A percentile compares a stretch with the other conserved stretches of the same genome.
Evolutionary conservation across 1,284 basidiomycete species (phyloP).

Genomic region (Vanrija sp.): DNA sequence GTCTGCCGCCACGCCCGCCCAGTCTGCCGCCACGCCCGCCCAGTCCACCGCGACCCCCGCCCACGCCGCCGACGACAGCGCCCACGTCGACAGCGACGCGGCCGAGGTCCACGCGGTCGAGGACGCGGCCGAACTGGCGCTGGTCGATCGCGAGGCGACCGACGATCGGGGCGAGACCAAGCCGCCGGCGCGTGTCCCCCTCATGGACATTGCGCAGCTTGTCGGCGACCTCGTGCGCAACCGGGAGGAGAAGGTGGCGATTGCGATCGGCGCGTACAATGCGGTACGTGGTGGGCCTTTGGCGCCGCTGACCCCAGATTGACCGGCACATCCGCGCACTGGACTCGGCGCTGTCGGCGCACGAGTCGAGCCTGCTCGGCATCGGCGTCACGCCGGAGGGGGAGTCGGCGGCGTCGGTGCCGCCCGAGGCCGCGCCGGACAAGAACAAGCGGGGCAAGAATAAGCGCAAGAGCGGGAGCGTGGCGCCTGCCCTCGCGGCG

Average conservation of each 20-base stretch:
- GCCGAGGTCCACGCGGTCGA: conserved; percentile 1
- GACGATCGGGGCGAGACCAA: background rate
- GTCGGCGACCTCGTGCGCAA: conserved; percentile 44
- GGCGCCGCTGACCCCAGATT: conserved; percentile 32
- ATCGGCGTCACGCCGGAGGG: conserved; percentile 8
- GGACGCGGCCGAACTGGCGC: background rate
- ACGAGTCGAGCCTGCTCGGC: conserved; percentile 45
- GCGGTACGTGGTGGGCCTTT: conserved; percentile 26
- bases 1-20: background rate
- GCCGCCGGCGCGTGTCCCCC: conserved; percentile 5
- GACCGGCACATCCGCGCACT: conserved; percentile 54
- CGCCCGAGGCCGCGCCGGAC: conserved; percentile 2
- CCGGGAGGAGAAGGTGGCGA: conserved; percentile 53
- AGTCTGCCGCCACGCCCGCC: background rate
- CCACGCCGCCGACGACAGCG: background rate
- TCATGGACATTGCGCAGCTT: conserved; percentile 41
- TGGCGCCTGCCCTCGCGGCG: background rate
- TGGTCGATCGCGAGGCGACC: background rate
- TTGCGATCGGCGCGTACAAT: conserved; percentile 53
- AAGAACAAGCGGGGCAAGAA: conserved; percentile 13
- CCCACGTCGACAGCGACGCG: background rate
- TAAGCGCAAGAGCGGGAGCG: conserved; percentile 4
- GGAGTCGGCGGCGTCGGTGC: conserved; percentile 16
- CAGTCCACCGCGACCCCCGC: background rate
- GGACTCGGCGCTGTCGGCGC: conserved; percentile 48